A percentile compares a stretch with the other conserved stretches of the same genome.
These are phyloP conservation scores for Mikania micrantha DNA, from an alignment of 129 eudicot species.

Conservation along the genomic window DNA sequence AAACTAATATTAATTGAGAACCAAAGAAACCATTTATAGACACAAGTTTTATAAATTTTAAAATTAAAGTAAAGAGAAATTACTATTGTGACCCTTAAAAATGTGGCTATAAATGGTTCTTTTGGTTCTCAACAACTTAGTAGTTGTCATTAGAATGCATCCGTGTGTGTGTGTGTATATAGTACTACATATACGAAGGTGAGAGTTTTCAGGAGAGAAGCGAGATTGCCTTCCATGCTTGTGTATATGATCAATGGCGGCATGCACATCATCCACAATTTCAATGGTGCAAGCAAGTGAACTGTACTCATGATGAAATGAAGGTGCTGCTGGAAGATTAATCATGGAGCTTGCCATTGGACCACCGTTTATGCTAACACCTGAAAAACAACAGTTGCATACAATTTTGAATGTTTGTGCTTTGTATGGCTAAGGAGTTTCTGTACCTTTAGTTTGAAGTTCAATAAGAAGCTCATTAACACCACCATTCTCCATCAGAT, in stretches of 20 bases:
- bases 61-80: too few species aligned
- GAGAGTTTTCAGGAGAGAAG: not conserved
- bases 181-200: not conserved
- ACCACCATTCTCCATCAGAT: conserved; percentile 55
- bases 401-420: not conserved
- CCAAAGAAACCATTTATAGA: too few species aligned
- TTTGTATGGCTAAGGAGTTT: not conserved
- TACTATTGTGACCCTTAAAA: too few species aligned
- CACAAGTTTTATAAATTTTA: too few species aligned
- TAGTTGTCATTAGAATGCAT: too few species aligned
- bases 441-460: conserved; percentile 83
- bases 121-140: too few species aligned
- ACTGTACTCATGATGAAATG: conserved; percentile 81
- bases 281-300: conserved; percentile 90
- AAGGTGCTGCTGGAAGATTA: conserved; percentile 63
- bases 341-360: conserved; percentile 57
- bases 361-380: conserved; percentile 84
- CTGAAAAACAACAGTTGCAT: conserved; percentile 32
- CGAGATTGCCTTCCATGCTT: conserved; percentile 74
- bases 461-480: conserved; percentile 67
- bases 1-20: too few species aligned
- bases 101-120: too few species aligned
- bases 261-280: conserved; percentile 90
- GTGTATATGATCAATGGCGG: conserved; percentile 96
- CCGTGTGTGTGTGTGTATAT: too few species aligned